Evolutionary conservation across 2,329 filamentous ascomycete species (phyloP).

Genomic region (Cadophora sp.): DNA sequence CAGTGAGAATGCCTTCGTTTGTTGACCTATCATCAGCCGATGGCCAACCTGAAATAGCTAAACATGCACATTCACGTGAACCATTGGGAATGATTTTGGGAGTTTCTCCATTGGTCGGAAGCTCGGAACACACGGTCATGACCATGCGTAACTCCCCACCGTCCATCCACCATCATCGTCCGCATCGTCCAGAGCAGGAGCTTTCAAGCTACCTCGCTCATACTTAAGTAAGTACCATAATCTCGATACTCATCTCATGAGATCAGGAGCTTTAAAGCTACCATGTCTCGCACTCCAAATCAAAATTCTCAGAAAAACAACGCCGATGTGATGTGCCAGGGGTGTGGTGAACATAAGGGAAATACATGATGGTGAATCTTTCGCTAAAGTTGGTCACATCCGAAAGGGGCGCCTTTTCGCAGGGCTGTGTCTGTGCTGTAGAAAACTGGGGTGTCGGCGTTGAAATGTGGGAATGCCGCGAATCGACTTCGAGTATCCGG

Average conservation of each 20-base stretch:
- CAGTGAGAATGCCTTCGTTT: no score
- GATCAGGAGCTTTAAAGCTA: constrained; percentile 47
- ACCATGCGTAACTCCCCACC: constrained; percentile 17
- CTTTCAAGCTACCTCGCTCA: constrained; percentile 45
- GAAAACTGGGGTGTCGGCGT: constrained; percentile 18
- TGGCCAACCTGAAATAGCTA: no score
- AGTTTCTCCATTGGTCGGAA: constrained; percentile 25
- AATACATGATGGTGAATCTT: constrained; percentile 49
- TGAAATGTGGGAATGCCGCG: constrained; percentile 19
- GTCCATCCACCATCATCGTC: constrained; percentile 15
- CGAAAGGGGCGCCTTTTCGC: constrained; percentile 35
- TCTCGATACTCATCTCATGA: constrained; percentile 25
- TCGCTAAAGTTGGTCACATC: constrained; percentile 46
- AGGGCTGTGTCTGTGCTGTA: constrained; percentile 28
- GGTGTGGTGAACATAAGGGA: constrained; percentile 38
- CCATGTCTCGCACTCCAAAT: constrained; percentile 38
- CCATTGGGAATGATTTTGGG: constrained; percentile 1
- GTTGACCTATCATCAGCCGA: no score
- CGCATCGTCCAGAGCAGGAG: constrained; percentile 37
- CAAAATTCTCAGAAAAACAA: constrained; percentile 37
- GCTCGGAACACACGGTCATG: constrained; percentile 17
- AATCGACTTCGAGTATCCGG: constrained; percentile 30
- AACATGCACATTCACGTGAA: background rate
- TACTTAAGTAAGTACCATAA: constrained; percentile 26
- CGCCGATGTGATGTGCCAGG: constrained; percentile 43